Conservation (phyloP, 2,329 filamentous ascomycete species). For the Diaporthe longicolla region DNA sequence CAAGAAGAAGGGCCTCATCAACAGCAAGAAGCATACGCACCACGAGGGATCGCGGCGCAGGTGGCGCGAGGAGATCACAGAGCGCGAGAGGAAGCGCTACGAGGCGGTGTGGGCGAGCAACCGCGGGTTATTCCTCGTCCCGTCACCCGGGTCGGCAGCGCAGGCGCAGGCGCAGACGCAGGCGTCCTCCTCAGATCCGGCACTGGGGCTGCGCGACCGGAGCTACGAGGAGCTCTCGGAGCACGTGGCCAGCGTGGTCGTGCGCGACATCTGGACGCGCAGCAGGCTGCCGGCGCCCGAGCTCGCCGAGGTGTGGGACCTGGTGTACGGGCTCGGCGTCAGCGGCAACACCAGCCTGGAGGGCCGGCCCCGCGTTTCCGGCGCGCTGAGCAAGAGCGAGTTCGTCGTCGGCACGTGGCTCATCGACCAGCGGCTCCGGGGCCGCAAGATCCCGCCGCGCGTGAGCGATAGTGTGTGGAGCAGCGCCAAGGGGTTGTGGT, state of each 20-base stretch:
- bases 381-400: conserved; percentile 73
- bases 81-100: conserved; percentile 82
- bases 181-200: background rate
- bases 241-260: conserved; percentile 76
- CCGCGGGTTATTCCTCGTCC: conserved; percentile 68
- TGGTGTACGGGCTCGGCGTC: conserved; percentile 71
- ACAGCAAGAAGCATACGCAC: conserved; percentile 78
- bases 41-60: conserved; percentile 81
- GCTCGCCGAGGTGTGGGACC: conserved; percentile 81
- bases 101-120: conserved; percentile 90
- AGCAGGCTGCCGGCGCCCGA: conserved; percentile 77
- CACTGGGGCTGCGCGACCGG: conserved; percentile 25
- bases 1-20: conserved; percentile 58
- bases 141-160: background rate
- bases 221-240: conserved; percentile 54
- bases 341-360: conserved; percentile 52
- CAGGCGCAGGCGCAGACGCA: background rate
- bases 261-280: conserved; percentile 81
- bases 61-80: conserved; percentile 82
- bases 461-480: conserved; percentile 84
- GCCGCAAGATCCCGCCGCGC: conserved; percentile 80
- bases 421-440: conserved; percentile 84
- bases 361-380: conserved; percentile 10
- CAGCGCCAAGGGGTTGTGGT: conserved; percentile 69
- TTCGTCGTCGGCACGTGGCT: conserved; percentile 90